These are phyloP conservation scores for Euphorbia tirucalli DNA, from an alignment of 345 rosid genomes.

Conservation along the genomic window DNA sequence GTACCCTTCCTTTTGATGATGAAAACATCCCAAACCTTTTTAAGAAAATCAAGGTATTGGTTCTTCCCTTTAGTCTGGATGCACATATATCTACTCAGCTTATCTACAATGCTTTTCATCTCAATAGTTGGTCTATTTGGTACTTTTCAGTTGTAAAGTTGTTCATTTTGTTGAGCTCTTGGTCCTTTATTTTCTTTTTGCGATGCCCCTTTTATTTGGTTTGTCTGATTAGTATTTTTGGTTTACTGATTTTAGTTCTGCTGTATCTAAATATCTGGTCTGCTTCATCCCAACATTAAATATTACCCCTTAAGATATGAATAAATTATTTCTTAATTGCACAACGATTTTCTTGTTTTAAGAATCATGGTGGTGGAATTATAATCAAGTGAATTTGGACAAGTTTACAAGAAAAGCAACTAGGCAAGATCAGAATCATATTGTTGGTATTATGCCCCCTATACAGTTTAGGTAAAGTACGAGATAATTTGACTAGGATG, in stretches of 20 bases:
- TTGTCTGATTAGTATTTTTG: not conserved
- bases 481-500: no score
- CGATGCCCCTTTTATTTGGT: not conserved
- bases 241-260: not conserved
- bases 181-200: not conserved
- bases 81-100: conserved; percentile 21
- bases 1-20: conserved; percentile 93
- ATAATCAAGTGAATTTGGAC: no score
- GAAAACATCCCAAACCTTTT: conserved; percentile 89
- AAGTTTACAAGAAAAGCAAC: no score
- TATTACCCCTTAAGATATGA: no score
- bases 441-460: not conserved
- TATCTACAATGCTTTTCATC: not conserved
- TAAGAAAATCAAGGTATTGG: no score
- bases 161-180: not conserved
- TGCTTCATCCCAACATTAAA: no score
- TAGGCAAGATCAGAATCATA: no score
- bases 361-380: no score
- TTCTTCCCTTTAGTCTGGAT: no score
- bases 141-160: not conserved
- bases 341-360: no score
- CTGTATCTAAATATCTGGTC: no score
- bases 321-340: no score
- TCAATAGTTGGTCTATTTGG: not conserved
- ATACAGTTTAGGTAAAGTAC: not conserved